Base-by-base conservation (phyloP, 331 rosid species). In the Rhamnella rubrinervis region DNA sequence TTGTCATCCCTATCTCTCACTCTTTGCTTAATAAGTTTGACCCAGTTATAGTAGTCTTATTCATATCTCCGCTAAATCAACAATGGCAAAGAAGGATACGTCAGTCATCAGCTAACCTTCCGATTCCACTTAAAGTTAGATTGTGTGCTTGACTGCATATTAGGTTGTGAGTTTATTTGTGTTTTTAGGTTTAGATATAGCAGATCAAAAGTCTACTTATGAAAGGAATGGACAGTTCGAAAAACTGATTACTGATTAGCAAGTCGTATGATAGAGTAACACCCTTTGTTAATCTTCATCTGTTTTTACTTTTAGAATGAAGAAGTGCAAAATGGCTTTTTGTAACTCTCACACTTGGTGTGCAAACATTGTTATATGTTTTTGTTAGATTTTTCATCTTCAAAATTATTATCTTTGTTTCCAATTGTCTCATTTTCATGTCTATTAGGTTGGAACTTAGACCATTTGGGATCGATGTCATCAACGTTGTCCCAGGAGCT, bases 401-500 rank as follows among this genome's bases (percentile, higher is more conserved):
- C 37, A 57, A 57, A 15, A 9, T 21, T 21, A 8, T 23, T 57
- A 3, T 58, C 62, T 57, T 23, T 26, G 7, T 12, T 57, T 57
- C 61, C 13, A 9, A 58, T 12, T 58, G 12, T 58, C 18, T 25
- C 25, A 23, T 58, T 8, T 28, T 2, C 18, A 17, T 17, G n/a
- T 1, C 46, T 49, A 19, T 63, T 28, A 93, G 97, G 76, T 39
- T 90, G 83, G 98, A 93, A 73, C 88, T 93, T 2, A 78, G 67
- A 47, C 95, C 79, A 58, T 88, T 88, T 15, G 97, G 97, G 65
- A 93, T 93, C 67, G 81, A 90, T 70, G 97, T 93, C 71, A 85
- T 93, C 26, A 84, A 79, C 44, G 91, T 93, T 70, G 92, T 84
- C 39, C 97, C 98, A 1, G 98, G 98, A 70, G 95, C 82, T 63